A percentile compares a stretch with the other conserved stretches of the same genome.
Evolutionary conservation across 352 stramenopile species (phyloP).

Genomic region (Blastocystis sp.): DNA sequence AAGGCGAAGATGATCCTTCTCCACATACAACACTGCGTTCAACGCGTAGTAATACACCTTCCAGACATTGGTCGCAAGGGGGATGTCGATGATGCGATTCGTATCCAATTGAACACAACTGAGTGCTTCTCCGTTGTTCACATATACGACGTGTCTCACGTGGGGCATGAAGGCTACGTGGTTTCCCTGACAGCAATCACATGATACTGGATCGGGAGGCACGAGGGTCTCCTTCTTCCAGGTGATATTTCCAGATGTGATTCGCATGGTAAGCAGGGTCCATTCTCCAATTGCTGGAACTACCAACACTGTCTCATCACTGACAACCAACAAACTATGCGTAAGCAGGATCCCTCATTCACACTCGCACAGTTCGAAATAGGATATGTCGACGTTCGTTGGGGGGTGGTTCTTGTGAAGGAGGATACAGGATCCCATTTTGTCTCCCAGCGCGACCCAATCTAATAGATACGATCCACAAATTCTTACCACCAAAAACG

Average conservation of each 20-base stretch:
- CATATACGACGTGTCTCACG: too few relatives aligned
- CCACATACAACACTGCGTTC: not conserved
- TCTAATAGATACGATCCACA: not conserved
- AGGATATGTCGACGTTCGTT: not conserved
- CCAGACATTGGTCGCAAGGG: not conserved
- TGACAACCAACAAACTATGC: not conserved
- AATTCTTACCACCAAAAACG: not conserved
- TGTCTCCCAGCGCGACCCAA: not conserved
- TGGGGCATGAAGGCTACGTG: too few relatives aligned
- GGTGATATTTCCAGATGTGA: too few relatives aligned
- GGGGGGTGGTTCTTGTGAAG: not conserved
- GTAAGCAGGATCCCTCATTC: not conserved
- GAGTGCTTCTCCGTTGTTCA: too few relatives aligned
- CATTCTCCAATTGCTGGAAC: not conserved
- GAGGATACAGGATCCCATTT: conserved; percentile 3
- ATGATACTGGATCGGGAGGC: too few relatives aligned
- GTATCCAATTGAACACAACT: too few relatives aligned
- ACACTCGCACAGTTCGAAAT: not conserved
- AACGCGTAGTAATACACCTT: not conserved
- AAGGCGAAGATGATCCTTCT: not conserved
- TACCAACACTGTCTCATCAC: not conserved
- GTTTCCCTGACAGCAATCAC: too few relatives aligned
- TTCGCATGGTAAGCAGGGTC: too few relatives aligned
- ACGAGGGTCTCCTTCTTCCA: too few relatives aligned
- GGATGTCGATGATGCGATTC: not conserved